A percentile compares a stretch with the other conserved stretches of the same genome.
These are phyloP conservation scores for Exophiala viscosa DNA, from an alignment of 2,329 filamentous ascomycete species.

Conservation along the genomic window DNA sequence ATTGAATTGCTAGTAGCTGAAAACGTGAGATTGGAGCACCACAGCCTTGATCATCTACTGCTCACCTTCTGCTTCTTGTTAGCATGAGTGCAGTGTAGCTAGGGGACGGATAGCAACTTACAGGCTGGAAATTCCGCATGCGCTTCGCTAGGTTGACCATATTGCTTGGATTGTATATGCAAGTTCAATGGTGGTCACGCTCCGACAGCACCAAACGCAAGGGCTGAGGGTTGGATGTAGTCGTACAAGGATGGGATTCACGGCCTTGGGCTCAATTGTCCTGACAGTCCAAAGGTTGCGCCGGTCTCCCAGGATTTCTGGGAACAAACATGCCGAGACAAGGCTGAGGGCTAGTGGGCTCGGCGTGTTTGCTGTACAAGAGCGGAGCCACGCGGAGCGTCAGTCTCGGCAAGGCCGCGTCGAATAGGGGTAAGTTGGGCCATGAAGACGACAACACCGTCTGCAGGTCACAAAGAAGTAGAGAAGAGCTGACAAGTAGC, in stretches of 20 bases:
- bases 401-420: conserved; percentile 4
- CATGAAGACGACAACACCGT: background rate
- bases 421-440: conserved; percentile 1
- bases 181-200: background rate
- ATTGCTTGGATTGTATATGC: conserved; percentile 23
- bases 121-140: conserved; percentile 69
- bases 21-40: conserved; percentile 22
- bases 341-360: conserved; percentile 6
- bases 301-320: background rate
- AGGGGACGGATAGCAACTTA: conserved; percentile 44
- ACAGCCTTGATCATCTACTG: conserved; percentile 12
- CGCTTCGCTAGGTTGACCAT: conserved; percentile 57
- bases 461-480: too few species aligned
- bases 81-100: background rate
- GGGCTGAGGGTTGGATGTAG: background rate
- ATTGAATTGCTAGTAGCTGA: conserved; percentile 69
- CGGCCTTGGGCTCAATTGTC: background rate
- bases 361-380: conserved; percentile 9
- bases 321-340: conserved; percentile 12
- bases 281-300: background rate
- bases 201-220: background rate
- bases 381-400: background rate
- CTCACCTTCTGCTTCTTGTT: conserved; percentile 15
- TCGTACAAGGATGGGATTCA: background rate
- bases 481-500: too few species aligned